Evolutionary conservation across 768 basidiomycete species (phyloP).

Genomic region (Chalciporus pseudorubinellus): DNA sequence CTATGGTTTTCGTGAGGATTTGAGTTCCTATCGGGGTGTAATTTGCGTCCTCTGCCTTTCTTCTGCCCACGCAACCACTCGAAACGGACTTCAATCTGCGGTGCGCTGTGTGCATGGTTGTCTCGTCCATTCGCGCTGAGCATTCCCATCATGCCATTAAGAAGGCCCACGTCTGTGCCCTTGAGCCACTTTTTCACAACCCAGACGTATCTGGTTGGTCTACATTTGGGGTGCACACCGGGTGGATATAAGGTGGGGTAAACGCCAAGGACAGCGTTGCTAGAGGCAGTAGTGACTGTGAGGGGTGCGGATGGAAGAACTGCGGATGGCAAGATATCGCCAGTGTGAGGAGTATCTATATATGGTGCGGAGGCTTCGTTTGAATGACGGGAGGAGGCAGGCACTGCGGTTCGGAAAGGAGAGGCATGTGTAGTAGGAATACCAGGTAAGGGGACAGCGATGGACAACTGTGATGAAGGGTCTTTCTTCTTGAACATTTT

Average conservation of each 20-base stretch:
- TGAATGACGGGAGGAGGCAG: constrained; percentile 3
- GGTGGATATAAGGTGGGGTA: constrained; percentile 62
- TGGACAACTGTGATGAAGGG: constrained; percentile 14
- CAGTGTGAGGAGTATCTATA: constrained; percentile 3
- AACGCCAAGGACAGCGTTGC: constrained; percentile 61
- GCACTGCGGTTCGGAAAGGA: not conserved
- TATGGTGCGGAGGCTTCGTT: constrained; percentile 17
- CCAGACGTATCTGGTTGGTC: constrained; percentile 66
- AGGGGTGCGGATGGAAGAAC: constrained; percentile 8
- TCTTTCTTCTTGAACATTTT: constrained; percentile 67
- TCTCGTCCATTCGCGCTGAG: constrained; percentile 31
- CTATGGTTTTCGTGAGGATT: constrained; percentile 9
- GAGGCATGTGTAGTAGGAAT: constrained; percentile 16
- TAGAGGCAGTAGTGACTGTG: constrained; percentile 25
- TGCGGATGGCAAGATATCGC: constrained; percentile 15
- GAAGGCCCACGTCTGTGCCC: constrained; percentile 42
- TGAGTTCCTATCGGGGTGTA: constrained; percentile 17
- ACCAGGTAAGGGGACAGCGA: constrained; percentile 28
- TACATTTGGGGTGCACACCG: constrained; percentile 33
- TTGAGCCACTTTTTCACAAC: constrained; percentile 75
- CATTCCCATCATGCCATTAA: constrained; percentile 45
- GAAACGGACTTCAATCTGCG: constrained; percentile 67
- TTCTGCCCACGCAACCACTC: constrained; percentile 63
- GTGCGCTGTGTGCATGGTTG: constrained; percentile 15
- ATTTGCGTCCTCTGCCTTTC: constrained; percentile 21